Base-by-base conservation (phyloP, 768 basidiomycete genomes). In the Gloeostereum incarnatum region DNA sequence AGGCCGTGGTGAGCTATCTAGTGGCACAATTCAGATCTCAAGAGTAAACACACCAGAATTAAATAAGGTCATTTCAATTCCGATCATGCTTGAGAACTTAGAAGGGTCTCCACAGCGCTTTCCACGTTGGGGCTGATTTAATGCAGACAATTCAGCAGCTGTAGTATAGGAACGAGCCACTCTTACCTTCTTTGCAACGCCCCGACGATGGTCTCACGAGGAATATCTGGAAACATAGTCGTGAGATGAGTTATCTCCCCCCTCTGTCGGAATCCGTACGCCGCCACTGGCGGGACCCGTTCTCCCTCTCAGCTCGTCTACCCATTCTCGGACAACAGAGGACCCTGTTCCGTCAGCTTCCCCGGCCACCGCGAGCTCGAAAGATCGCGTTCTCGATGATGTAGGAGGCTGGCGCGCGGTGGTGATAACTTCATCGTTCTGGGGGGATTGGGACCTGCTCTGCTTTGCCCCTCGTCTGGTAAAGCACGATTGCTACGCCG, bases 221-320 rank as follows among this genome's bases (percentile, higher is more conserved):
- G 71, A 20, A 86, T 51, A 52, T 84, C 75, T 16, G 91, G 90
- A 53, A 96, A 96, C 83, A 96, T 91, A 35, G 60, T 68, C 32
- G 74, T 72, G 38, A 93, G 49, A 33, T 85, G 77, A 6, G 65
- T 56, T 37, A 93, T 84, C 58, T 94, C 91, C n/a, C n/a, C n/a
- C n/a, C n/a, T n/a, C n/a, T n/a, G n/a, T n/a, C n/a, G n/a, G n/a
- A n/a, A n/a, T n/a, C n/a, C n/a, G n/a, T n/a, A n/a, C n/a, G n/a
- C n/a, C 19, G 73, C 64, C 24, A 89, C 84, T 18, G 70, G 69
- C 1, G 88, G 84, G 8, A 78, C 77, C 29, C 85, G 69, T 55
- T 39, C 78, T 59, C 4, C 86, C 84, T 2, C 84, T 85, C 47
- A 90, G 57, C 46, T 85, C 84, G 42, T 85, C 68, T 19, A 88